Percentiles rank a stretch among this genome's conserved stretches.
Evolutionary conservation across 2,329 filamentous ascomycete species (phyloP).

Genomic region (Elsinoe ampelina): DNA sequence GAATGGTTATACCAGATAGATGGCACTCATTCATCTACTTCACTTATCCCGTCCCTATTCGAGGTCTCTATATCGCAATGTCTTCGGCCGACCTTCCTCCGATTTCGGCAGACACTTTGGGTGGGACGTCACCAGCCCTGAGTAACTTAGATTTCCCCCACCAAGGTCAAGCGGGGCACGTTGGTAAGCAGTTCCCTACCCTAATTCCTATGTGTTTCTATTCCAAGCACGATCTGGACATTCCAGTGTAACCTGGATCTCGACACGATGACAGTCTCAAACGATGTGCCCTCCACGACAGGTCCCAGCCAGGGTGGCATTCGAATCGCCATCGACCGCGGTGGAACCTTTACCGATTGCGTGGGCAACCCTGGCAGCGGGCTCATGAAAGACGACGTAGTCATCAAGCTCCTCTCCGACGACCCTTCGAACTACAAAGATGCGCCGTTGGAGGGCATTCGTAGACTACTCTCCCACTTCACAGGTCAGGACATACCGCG

Average conservation of each 20-base stretch:
- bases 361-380: conserved; percentile 68
- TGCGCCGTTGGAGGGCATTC: conserved; percentile 83
- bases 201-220: no score
- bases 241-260: no score
- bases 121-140: no score
- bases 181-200: no score
- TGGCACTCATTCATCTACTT: background rate
- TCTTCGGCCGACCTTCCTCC: background rate
- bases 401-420: conserved; percentile 83
- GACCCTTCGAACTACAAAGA: conserved; percentile 86
- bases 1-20: background rate
- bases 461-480: conserved; percentile 73
- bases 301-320: conserved; percentile 46
- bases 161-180: no score
- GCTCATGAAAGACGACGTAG: conserved; percentile 60
- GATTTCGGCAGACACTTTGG: no score
- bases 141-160: no score
- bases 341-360: conserved; percentile 88
- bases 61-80: no score
- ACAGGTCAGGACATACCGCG: conserved; percentile 66
- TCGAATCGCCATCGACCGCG: conserved; percentile 67
- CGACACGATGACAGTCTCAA: conserved; percentile 15
- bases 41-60: background rate
- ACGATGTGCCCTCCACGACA: conserved; percentile 9
- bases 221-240: no score